Evolutionary conservation across 2,329 filamentous ascomycete species (phyloP), one percentile per base, ranked within the genome.

Genomic region (Pseudocercospora crystallina): DNA sequence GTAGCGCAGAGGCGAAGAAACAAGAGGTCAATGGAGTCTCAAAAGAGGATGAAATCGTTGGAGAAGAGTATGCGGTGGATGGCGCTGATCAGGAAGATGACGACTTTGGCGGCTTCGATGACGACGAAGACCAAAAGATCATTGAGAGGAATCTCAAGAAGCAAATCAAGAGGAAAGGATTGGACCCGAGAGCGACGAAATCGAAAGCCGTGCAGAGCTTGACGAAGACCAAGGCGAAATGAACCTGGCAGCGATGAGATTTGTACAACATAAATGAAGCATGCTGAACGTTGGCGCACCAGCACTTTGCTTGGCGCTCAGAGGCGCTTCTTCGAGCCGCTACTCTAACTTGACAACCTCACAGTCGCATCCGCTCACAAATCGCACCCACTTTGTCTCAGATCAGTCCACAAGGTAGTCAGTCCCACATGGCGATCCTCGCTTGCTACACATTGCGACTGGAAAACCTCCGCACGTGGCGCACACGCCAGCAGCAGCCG

Each of bases 71-170:
- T 32, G 47, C 53, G 7, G 54, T 56, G 15, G 56, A 56, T 29
- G 57, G 57, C 37, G 83, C 85, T 1, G 87, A 87, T 10, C 84
- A 90, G 49, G 67, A 74, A 10, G 71, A 66, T 10, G 58, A 60
- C 10, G 73, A 70, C 49, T 79, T 79, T 68, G 76, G 73, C 30
- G 75, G 72, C 26, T 79, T 71, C 51, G 75, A 78, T 42, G 73
- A 77, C 5, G 74, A 77, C n/a, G 76, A 78, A 55, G 76, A 79
- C 54, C 59, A 70, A 41, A 67, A 67, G 60, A 73, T 73, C 51
- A 78, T 79, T 51, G 70, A 78, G 61, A 66, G 73, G 33, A 73
- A 69, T 26, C 64, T 73, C 58, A 72, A 71, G 41, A 68, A 69
- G 54, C 61, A 67, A 12, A 51, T 77, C 51, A 69, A 75, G 49